Base-by-base conservation (phyloP, 2,329 filamentous ascomycete genomes). In the Thelonectria blattea region DNA sequence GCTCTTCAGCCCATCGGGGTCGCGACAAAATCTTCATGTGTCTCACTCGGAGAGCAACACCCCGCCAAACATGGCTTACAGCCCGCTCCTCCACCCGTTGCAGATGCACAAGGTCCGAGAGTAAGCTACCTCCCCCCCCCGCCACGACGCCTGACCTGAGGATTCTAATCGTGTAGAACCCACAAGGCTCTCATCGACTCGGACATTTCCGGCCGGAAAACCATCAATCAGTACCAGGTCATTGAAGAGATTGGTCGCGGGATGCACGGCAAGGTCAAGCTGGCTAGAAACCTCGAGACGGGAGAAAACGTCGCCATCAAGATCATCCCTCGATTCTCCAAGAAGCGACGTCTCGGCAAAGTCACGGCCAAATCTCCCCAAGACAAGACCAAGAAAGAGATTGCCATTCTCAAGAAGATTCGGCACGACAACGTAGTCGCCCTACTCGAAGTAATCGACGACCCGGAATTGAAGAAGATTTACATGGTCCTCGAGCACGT, bases 401-500 rank as follows among this genome's bases (percentile, higher is more conserved):
- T 99, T 65, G 95, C 95, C 73, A 98, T 99, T 59, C 82, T 99
- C 70, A 99, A 99, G 77, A 99, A 99, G 80, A 96, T 96, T 55
- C 89, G 94, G 30, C 95, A 99, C 75, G 90, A 92, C n/a, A 97
- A 99, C 72, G 92, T 99, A 42, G 95, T 99, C 64, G 93, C 92
- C 69, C 82, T 99, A 41, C 85, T 98, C 65, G 95, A 99, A 78
- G 93, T 99, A 71, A 98, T 99, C 70, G 95, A 99, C 74, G 95
- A 99, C 74, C 94, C 94, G 2, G 92, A 93, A 71, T 87, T 93
- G 60, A 95, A 96, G 79, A 99, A 99, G 79, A 97, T 99, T 63
- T 99, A 99, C 79, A 94, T 99, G 79, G 92, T 98, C 18, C 84
- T 99, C 45, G 95, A 99, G 76, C 94, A 94, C 76, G 93, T 97